Evolutionary conservation across 2,329 filamentous ascomycete species (phyloP), one percentile per base, ranked within the genome.

Genomic region (Triangularia setosa): DNA sequence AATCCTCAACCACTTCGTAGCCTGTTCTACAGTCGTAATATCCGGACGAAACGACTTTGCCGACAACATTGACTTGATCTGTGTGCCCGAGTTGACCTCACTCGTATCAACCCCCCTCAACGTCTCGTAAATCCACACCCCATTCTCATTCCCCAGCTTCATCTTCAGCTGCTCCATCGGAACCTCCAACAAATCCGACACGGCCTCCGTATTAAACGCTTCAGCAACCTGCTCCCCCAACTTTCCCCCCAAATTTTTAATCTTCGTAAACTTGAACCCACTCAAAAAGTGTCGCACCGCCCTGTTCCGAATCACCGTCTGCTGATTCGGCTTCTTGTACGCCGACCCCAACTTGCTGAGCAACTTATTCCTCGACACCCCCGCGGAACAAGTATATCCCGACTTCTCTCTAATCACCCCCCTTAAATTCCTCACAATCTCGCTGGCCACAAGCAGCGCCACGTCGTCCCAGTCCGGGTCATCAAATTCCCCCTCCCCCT

Each of bases 401-500:
- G 98, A 79, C 68, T 84, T 82, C 55, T 90, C 83, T 69, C 83
- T 87, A 64, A 99, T 84, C 59, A 84, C 81, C 23, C 81, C 80
- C 59, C 95, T 87, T 18, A 98, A 84, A 65, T 87, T 83, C 21
- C 92, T 86, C 33, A 97, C 87, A 71, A 98, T 95, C 73, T 97
- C 93, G 1, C 93, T 93, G 0, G 91, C 95, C 72, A 97, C 87
- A 28, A 92, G 81, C 74, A 96, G 90, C 16, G 87, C 90, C 69
- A 98, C 84, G 79, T 99, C 95, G 75, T 99, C 94, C 95, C 95
- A 99, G 77, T 99, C 95, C 0, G 92, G 92, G 72, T 96, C 90
- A 69, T 90, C 84, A 21, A 89, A 84, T 75, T 96, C 93, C 11
- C 85, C 85, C 66, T 93, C 40, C n/a, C n/a, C 40, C 44, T 87